Conservation (phyloP, 2,329 filamentous ascomycete species). For the Microsporum canis region DNA sequence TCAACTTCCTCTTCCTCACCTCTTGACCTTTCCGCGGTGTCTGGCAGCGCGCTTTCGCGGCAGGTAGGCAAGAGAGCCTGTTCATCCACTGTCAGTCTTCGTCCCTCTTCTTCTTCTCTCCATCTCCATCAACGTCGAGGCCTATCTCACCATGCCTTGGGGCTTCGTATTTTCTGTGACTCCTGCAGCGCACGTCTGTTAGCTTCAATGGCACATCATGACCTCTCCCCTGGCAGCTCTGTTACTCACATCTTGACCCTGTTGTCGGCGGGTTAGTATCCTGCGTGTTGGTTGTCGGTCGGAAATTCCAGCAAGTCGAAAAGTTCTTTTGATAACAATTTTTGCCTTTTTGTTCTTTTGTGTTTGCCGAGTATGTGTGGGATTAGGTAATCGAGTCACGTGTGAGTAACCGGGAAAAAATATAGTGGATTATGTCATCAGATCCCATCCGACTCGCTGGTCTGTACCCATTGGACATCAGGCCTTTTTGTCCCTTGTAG, state of each 20-base stretch:
- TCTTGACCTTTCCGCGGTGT: slow-evolving; percentile 97
- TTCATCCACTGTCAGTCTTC: slow-evolving; percentile 10
- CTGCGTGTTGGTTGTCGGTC: slow-evolving; percentile 25
- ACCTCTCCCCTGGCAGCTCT: background rate
- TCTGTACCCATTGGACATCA: too few relatives aligned
- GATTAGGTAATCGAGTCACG: slow-evolving; percentile 10
- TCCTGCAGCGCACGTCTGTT: slow-evolving; percentile 25
- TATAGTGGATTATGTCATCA: background rate
- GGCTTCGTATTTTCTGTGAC: slow-evolving; percentile 66
- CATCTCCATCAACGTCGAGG: slow-evolving; percentile 30
- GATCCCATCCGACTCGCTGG: background rate
- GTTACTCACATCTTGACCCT: slow-evolving; percentile 37
- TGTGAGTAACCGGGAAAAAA: background rate
- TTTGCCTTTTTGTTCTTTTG: slow-evolving; percentile 10
- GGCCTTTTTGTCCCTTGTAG: too few relatives aligned
- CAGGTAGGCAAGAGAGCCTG: slow-evolving; percentile 67
- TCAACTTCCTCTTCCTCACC: slow-evolving; percentile 46
- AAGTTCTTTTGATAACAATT: background rate
- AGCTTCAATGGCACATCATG: background rate
- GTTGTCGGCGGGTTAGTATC: slow-evolving; percentile 37
- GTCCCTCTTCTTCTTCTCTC: background rate
- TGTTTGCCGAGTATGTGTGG: slow-evolving; percentile 11
- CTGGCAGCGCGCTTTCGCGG: slow-evolving; percentile 86
- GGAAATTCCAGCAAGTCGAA: slow-evolving; percentile 18
- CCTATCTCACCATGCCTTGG: slow-evolving; percentile 73